These are phyloP conservation scores for Amylocarpus encephaloides DNA, from an alignment of 2,329 filamentous ascomycete species.

Conservation along the genomic window DNA sequence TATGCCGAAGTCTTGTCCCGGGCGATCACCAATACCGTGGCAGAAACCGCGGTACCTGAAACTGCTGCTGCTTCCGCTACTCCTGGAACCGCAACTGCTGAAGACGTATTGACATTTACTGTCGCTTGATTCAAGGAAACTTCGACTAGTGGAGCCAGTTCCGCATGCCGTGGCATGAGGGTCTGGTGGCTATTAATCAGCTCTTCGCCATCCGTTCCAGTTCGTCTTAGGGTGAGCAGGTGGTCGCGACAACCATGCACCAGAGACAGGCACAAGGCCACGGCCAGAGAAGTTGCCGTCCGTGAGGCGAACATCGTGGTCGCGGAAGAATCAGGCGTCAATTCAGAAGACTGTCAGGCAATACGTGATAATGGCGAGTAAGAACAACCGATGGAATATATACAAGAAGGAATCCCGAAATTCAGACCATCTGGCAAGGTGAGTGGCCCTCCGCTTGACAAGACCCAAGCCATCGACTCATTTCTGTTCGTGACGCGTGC, in stretches of 20 bases:
- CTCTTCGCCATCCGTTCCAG: conserved; percentile 2
- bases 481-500: conserved; percentile 4
- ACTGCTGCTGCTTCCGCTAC: neutral
- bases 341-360: conserved; percentile 4
- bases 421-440: neutral
- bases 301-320: conserved; percentile 7
- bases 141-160: conserved; percentile 5
- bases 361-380: conserved; percentile 3
- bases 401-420: conserved; percentile 3
- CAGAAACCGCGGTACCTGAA: conserved; percentile 15
- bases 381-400: conserved; percentile 5
- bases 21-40: conserved; percentile 50
- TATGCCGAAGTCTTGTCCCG: conserved; percentile 42
- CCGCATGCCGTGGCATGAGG: conserved; percentile 1
- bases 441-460: neutral
- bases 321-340: neutral
- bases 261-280: conserved; percentile 10
- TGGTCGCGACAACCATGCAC: conserved; percentile 8
- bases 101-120: conserved; percentile 7
- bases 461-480: neutral
- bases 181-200: conserved; percentile 12
- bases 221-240: conserved; percentile 2
- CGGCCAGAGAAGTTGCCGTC: conserved; percentile 7
- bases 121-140: neutral
- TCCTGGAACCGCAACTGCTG: neutral